Percentiles rank a stretch among this genome's conserved stretches.
These are phyloP conservation scores for Gnaphalium uliginosum DNA, from an alignment of 129 eudicot genomes.

Conservation along the genomic window DNA sequence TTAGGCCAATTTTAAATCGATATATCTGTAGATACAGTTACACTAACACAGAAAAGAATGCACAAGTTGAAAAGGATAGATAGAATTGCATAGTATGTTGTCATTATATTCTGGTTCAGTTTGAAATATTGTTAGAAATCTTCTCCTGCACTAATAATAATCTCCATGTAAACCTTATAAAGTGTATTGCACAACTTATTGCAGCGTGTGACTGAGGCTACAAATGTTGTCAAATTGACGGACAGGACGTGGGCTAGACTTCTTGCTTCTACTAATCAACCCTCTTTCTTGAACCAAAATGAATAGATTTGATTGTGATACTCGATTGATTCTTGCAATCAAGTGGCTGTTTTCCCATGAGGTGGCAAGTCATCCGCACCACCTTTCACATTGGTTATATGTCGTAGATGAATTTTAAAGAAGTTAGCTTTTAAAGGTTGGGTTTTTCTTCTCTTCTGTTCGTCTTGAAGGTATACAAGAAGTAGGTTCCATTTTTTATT, in stretches of 20 bases:
- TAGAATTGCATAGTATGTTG: neutral
- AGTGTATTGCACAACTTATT: slow-evolving; percentile 14
- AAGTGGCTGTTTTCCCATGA: neutral
- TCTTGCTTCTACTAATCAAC: slow-evolving; percentile 83
- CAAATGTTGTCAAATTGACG: slow-evolving; percentile 68
- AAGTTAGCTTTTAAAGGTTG: neutral
- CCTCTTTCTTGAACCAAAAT: slow-evolving; percentile 48
- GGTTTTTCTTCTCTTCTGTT: neutral
- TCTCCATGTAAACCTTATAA: neutral
- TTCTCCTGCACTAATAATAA: neutral
- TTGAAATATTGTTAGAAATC: neutral
- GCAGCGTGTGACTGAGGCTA: slow-evolving; percentile 79
- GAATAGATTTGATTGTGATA: slow-evolving; percentile 42
- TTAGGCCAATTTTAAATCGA: neutral
- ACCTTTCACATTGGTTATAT: slow-evolving; percentile 9
- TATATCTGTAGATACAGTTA: neutral
- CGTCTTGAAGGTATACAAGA: neutral
- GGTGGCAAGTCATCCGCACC: slow-evolving; percentile 12
- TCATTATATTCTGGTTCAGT: neutral
- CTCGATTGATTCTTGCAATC: slow-evolving; percentile 2
- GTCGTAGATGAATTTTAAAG: neutral
- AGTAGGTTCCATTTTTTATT: neutral
- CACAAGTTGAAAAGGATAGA: neutral
- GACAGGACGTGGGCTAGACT: slow-evolving; percentile 95
- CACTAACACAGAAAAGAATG: neutral